Evolutionary conservation across 352 stramenopile species (phyloP).

Genomic region (Pythium dissimile): DNA sequence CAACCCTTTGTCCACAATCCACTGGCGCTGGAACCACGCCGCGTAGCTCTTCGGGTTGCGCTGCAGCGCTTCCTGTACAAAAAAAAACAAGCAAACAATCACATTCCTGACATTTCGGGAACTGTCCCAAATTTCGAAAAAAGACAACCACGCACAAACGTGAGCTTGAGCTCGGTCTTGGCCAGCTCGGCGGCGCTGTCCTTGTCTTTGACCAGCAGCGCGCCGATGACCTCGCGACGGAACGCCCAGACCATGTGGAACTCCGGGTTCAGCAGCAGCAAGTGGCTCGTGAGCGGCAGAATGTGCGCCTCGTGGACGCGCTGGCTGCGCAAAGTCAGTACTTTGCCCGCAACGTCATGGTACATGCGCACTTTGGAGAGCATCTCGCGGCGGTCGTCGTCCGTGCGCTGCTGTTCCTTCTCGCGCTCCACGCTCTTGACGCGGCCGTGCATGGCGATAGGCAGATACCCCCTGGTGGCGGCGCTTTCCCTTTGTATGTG

Average conservation of each 20-base stretch:
- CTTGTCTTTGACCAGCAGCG: slow-evolving; percentile 28
- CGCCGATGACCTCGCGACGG: slow-evolving; percentile 89
- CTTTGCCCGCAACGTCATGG: slow-evolving; percentile 70
- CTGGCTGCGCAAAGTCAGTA: slow-evolving; percentile 61
- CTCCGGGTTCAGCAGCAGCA: slow-evolving; percentile 96
- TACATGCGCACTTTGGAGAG: slow-evolving; percentile 68
- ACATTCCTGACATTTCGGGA: not conserved
- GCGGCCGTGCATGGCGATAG: slow-evolving; percentile 50
- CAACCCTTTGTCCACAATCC: slow-evolving; percentile 72
- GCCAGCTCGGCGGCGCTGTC: slow-evolving; percentile 39
- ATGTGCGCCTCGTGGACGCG: slow-evolving; percentile 42
- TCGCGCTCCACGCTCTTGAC: slow-evolving; percentile 75
- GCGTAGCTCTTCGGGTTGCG: slow-evolving; percentile 98
- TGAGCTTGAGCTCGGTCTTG: slow-evolving; percentile 89
- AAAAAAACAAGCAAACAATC: not conserved
- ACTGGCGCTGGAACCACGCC: slow-evolving; percentile 88
- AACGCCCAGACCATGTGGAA: slow-evolving; percentile 97
- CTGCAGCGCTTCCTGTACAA: slow-evolving; percentile 84
- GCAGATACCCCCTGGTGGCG: not conserved
- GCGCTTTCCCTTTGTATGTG: too few species aligned
- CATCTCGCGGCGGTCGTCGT: slow-evolving; percentile 60
- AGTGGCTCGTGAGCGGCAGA: slow-evolving; percentile 87
- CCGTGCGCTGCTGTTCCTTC: slow-evolving; percentile 63
- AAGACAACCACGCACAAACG: slow-evolving; percentile 36
- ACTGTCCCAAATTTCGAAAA: too few species aligned